Conservation (phyloP, 192 early-diverging fungal species). For the Blastocladiella britannica region DNA sequence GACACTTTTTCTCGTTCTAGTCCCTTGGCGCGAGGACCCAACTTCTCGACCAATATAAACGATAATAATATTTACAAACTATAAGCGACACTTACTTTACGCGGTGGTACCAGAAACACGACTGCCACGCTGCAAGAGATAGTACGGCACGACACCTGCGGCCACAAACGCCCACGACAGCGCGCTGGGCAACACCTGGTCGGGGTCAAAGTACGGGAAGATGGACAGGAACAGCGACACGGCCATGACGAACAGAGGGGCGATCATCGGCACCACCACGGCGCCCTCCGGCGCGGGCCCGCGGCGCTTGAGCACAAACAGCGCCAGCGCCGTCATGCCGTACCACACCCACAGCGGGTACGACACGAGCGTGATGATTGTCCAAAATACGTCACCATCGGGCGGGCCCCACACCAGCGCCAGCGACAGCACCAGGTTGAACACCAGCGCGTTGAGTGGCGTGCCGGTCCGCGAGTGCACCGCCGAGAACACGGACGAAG, state of each 20-base stretch:
- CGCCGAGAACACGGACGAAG: constrained; percentile 9
- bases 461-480: constrained; percentile 20
- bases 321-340: constrained; percentile 25
- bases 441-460: constrained; percentile 16
- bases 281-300: constrained; percentile 18
- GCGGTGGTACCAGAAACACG: too few species aligned
- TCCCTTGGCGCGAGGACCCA: too few species aligned
- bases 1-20: too few species aligned
- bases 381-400: constrained; percentile 32
- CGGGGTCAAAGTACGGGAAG: not conserved
- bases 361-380: constrained; percentile 31
- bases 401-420: constrained; percentile 29
- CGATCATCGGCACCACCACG: constrained; percentile 20
- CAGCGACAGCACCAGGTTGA: constrained; percentile 22
- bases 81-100: too few species aligned
- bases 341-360: constrained; percentile 44
- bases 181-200: not conserved
- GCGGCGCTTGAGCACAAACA: constrained; percentile 21
- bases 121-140: too few species aligned
- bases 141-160: not conserved
- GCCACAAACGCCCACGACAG: not conserved
- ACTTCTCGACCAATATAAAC: too few species aligned
- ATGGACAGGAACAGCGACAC: constrained; percentile 24
- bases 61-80: too few species aligned
- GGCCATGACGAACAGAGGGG: constrained; percentile 22